Evolutionary conservation across 2,329 filamentous ascomycete species (phyloP), one percentile per base, ranked within the genome.

Genomic region (Knufia petricola): DNA sequence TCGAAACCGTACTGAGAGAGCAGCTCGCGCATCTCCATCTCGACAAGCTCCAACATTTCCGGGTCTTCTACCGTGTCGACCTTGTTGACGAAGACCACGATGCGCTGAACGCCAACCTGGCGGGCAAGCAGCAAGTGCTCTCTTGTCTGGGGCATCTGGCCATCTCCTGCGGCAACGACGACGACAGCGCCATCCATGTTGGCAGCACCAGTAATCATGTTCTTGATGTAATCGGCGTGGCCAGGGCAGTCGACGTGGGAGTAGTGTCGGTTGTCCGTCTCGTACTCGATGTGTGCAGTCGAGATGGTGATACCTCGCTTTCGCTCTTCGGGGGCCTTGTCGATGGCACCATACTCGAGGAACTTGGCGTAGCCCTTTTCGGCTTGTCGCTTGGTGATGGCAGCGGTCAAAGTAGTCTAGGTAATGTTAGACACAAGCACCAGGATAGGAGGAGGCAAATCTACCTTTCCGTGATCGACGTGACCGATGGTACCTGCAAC

Each of bases 211-310:
- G 92, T 98, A 70, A 98, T 98, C 92, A 98, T 98, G 84, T 98
- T 98, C 82, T 98, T 98, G 77, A 98, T 96, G 79, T 98, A 98
- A 87, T 98, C 92, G 72, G 92, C 92, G 84, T 98, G 92, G 73
- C 92, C 92, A 51, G 92, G 92, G 73, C 92, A 98, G 80, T 98
- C 92, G 76, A 98, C 92, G 80, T 98, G 92, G 63, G 92, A 92
- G 75, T 98, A 98, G 77, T 98, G 92, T 65, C 92, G 84, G 66
- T 76, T 77, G 0, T 95, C 87, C 68, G 92, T 98, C 61, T 87
- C 74, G 77, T 96, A 98, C 76, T 98, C 92, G 74, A 98, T 94
- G 74, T 98, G 92, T 59, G 92, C 87, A 49, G 92, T 94, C 52
- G 92, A 89, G 68, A 98, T 98, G 68, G 92, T 98, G 73, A 98